A percentile compares a stretch with the other conserved stretches of the same genome.
phyloP scores from a whole-genome alignment of 495 filamentous ascomycete genomes.

The Pseudotulostoma volvatum region DNA sequence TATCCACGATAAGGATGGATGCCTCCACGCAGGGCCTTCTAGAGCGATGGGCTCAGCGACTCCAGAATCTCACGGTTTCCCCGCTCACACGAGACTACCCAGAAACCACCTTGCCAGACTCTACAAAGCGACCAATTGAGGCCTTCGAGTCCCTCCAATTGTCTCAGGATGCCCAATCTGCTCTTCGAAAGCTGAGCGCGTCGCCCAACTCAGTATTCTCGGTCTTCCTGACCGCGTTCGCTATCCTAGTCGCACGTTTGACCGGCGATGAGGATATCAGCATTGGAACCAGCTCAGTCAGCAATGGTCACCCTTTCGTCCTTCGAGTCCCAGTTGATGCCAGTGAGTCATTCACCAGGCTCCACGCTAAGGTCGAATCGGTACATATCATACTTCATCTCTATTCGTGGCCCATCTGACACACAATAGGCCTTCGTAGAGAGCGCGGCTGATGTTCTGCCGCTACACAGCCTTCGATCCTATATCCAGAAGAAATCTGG shows the following conservation, averaged over 20 bases:
- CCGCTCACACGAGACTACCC: slow-evolving; percentile 36
- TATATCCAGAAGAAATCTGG: slow-evolving; percentile 31
- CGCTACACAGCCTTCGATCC: slow-evolving; percentile 26
- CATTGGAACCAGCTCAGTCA: slow-evolving; percentile 28
- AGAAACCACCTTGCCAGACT: slow-evolving; percentile 21
- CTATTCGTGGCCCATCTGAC: slow-evolving; percentile 4
- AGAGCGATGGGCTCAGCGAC: slow-evolving; percentile 30
- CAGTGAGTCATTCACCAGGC: slow-evolving; percentile 24
- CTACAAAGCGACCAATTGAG: slow-evolving; percentile 27
- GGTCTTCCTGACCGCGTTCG: slow-evolving; percentile 30
- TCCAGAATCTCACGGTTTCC: slow-evolving; percentile 32
- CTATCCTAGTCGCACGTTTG: slow-evolving; percentile 31
- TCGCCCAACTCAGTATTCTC: slow-evolving; percentile 26
- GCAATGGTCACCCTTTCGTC: slow-evolving; percentile 33
- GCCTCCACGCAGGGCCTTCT: slow-evolving; percentile 28
- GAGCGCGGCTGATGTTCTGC: slow-evolving; percentile 31
- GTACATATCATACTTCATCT: slow-evolving; percentile 12
- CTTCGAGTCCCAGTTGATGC: slow-evolving; percentile 26
- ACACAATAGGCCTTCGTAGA: slow-evolving; percentile 20
- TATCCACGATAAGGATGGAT: no score
- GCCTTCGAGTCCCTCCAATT: slow-evolving; percentile 31
- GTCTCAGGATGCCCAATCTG: slow-evolving; percentile 19
- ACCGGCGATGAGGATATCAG: slow-evolving; percentile 39
- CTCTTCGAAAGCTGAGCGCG: slow-evolving; percentile 26
- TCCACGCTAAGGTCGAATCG: slow-evolving; percentile 31